Percentiles rank a stretch among this genome's conserved stretches.
phyloP scores from a whole-genome alignment of 805 yeast genomes.

The Starmerella gropengiesseri region DNA sequence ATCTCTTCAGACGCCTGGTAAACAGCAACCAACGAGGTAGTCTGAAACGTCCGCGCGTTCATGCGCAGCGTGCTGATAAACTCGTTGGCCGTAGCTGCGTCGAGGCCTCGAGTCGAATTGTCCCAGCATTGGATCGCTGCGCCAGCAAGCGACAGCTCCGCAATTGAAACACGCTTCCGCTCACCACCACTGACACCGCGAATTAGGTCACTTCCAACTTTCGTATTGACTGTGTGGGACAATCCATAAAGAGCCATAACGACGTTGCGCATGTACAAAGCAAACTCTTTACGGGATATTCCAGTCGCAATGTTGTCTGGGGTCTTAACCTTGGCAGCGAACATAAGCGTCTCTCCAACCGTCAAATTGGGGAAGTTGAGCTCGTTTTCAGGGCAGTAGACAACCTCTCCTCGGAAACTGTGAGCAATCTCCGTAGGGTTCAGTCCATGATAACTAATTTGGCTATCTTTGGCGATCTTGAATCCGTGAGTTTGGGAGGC shows the following conservation, averaged over 20 bases:
- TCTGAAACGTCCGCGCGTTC: slow-evolving; percentile 42
- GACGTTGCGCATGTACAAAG: slow-evolving; percentile 38
- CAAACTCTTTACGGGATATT: slow-evolving; percentile 38
- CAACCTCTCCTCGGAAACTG: slow-evolving; percentile 41
- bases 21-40: slow-evolving; percentile 56
- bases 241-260: slow-evolving; percentile 49
- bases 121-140: slow-evolving; percentile 63
- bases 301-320: slow-evolving; percentile 47
- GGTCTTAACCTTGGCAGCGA: slow-evolving; percentile 60
- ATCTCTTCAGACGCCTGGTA: slow-evolving; percentile 61
- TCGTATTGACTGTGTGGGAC: slow-evolving; percentile 48
- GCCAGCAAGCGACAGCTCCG: slow-evolving; percentile 59
- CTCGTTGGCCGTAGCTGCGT: slow-evolving; percentile 73
- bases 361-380: slow-evolving; percentile 68
- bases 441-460: slow-evolving; percentile 29
- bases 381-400: slow-evolving; percentile 41
- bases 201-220: slow-evolving; percentile 50
- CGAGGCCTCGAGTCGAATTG: slow-evolving; percentile 78
- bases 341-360: slow-evolving; percentile 59
- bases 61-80: slow-evolving; percentile 57
- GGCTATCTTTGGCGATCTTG: slow-evolving; percentile 40
- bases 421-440: slow-evolving; percentile 44
- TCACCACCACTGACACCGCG: slow-evolving; percentile 82
- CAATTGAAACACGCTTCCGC: slow-evolving; percentile 72
- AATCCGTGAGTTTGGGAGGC: slow-evolving; percentile 46